Evolutionary conservation across 2,329 filamentous ascomycete species (phyloP).

Genomic region (Colletotrichum spinosum): DNA sequence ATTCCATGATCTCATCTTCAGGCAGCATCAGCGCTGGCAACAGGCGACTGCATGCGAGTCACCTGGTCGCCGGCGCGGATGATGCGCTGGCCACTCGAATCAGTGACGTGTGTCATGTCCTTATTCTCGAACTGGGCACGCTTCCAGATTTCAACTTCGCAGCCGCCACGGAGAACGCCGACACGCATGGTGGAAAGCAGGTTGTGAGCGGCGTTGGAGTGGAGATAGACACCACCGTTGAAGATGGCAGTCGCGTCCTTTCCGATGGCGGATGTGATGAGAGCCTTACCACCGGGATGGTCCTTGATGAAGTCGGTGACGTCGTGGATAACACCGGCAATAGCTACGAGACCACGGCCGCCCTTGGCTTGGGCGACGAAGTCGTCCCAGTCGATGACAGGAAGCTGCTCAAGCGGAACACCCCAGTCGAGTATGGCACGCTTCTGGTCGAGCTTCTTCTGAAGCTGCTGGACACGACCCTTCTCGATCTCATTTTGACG

Average conservation of each 20-base stretch:
- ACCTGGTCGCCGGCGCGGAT: conserved; percentile 87
- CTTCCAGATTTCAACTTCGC: conserved; percentile 95
- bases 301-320: conserved; percentile 87
- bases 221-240: conserved; percentile 90
- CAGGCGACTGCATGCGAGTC: conserved; percentile 84
- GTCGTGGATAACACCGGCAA: conserved; percentile 89
- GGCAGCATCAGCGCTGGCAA: conserved; percentile 86
- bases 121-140: conserved; percentile 86
- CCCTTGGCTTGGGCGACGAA: conserved; percentile 83
- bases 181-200: conserved; percentile 88
- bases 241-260: conserved; percentile 93
- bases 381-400: conserved; percentile 88
- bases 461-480: conserved; percentile 86
- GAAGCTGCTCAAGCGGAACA: conserved; percentile 84
- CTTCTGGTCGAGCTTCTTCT: conserved; percentile 94
- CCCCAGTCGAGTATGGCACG: conserved; percentile 87
- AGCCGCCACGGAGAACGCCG: conserved; percentile 86
- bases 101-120: conserved; percentile 82
- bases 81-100: conserved; percentile 83
- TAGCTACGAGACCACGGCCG: conserved; percentile 79
- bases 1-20: conserved; percentile 50
- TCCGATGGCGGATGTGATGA: conserved; percentile 84
- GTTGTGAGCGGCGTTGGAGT: conserved; percentile 92
- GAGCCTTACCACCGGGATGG: conserved; percentile 89
- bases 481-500: conserved; percentile 93